Conservation (phyloP, 176 grass and related monocot genomes). For the Calamus simplicifolius region DNA sequence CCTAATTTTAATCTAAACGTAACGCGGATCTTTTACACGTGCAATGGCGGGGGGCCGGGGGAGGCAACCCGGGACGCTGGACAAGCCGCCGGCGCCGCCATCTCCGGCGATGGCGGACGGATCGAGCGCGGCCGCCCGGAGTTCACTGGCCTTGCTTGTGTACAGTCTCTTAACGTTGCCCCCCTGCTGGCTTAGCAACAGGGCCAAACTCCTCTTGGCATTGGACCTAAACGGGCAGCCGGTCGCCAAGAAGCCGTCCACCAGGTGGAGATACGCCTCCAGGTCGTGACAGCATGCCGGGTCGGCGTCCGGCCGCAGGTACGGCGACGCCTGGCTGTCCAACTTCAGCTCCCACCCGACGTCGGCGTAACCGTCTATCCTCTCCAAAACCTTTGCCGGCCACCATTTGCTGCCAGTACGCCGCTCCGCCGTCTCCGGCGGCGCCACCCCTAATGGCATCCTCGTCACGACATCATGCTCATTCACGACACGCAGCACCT, state of each 20-base stretch:
- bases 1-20: too few species aligned
- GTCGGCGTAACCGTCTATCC: slow-evolving; percentile 28
- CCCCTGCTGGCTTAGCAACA: slow-evolving; percentile 38
- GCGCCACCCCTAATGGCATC: slow-evolving; percentile 17
- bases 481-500: slow-evolving; percentile 61
- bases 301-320: slow-evolving; percentile 46
- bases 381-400: too few species aligned
- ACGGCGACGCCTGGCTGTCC: slow-evolving; percentile 56
- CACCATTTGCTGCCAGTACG: too few species aligned
- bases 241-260: slow-evolving; percentile 47
- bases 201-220: slow-evolving; percentile 42
- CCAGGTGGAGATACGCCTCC: slow-evolving; percentile 60
- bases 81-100: too few species aligned
- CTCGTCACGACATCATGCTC: slow-evolving; percentile 50
- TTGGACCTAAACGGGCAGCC: slow-evolving; percentile 41
- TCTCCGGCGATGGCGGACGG: too few species aligned
- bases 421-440: background rate
- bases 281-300: slow-evolving; percentile 58
- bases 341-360: slow-evolving; percentile 43
- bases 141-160: slow-evolving; percentile 45
- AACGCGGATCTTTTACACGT: too few species aligned
- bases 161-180: slow-evolving; percentile 59
- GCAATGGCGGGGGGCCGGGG: too few species aligned
- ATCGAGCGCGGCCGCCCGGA: slow-evolving; percentile 1
- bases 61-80: too few species aligned